Percentiles rank a stretch among this genome's conserved stretches.
Conservation (phyloP, 805 yeast genomes). For the Barnettozyma pratensis region DNA sequence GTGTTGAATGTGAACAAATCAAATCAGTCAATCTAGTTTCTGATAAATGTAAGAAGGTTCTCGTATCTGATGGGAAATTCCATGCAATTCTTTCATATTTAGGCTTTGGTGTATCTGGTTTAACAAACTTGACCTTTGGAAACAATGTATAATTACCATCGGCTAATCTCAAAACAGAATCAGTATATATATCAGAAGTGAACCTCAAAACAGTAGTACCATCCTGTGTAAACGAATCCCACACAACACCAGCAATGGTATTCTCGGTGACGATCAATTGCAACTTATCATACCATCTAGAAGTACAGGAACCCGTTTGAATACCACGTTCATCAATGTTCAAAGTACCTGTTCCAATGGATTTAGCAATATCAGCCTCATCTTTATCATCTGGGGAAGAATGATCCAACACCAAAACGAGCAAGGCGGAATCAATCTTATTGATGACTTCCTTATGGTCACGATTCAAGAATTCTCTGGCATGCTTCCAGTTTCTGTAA, state of each 20-base stretch:
- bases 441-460: conserved; percentile 32
- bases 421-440: conserved; percentile 71
- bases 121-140: conserved; percentile 28
- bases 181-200: conserved; percentile 86
- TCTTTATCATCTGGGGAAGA: conserved; percentile 52
- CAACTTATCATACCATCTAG: conserved; percentile 86
- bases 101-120: conserved; percentile 12
- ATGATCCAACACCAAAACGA: conserved; percentile 77
- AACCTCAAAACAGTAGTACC: conserved; percentile 88
- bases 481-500: conserved; percentile 75
- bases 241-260: conserved; percentile 85
- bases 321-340: conserved; percentile 65
- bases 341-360: conserved; percentile 80
- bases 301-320: conserved; percentile 89
- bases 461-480: conserved; percentile 46
- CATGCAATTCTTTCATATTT: conserved; percentile 28
- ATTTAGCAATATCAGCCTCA: conserved; percentile 34
- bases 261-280: conserved; percentile 81
- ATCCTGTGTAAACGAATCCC: conserved; percentile 89
- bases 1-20: conserved; percentile 73
- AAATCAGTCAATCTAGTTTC: conserved; percentile 86
- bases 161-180: conserved; percentile 80
- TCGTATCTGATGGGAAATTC: conserved; percentile 32
- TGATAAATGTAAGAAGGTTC: conserved; percentile 61
- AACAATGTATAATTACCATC: conserved; percentile 49